Evolutionary conservation across 1,284 basidiomycete genomes (phyloP), one percentile per base, ranked within the genome.

Genomic region (Blastosporella zonata): DNA sequence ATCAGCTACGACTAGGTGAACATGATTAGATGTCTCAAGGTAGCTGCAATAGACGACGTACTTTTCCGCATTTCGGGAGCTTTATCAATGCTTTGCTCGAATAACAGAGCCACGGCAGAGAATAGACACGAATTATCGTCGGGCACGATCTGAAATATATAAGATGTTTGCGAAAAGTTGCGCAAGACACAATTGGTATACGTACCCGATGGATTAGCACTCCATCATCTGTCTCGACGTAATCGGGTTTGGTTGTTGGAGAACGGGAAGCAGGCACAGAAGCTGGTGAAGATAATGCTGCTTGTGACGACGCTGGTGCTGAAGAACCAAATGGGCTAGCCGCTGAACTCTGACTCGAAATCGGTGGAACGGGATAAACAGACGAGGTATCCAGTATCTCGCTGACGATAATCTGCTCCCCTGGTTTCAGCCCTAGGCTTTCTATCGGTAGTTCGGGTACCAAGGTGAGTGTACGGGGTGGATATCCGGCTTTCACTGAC

Each of bases 41-140:
- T 28, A 15, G 22, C 3, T 40, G 20, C 27, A 23, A 20, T 36
- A 15, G 18, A 33, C 29, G 21, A 66, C 74, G 57, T 57, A 90
- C 87, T 78, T 65, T 84, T 73, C 38, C 90, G 75, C 59, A 92
- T 79, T 50, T 72, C 67, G 31, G 70, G 70, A 6, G 87, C 84
- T 46, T 86, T 84, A 17, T 72, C 64, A 12, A 88, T 85, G 43
- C 82, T 81, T 57, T 93, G 91, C 62, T 88, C 84, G 59, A 97
- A 92, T 3, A 95, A 74, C 35, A 96, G 73, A 3, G 87, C 90
- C 28, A 93, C 72, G 1, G 92, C 84, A 3, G 87, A 88, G 70
- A 97, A 97, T 29, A 97, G 72, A 66, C 94, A 97, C 2, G 91
- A 90, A 59, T 96, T 97, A 67, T 95, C 92, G 61, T 96, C 93